Evolutionary conservation across 2,329 filamentous ascomycete genomes (phyloP), one percentile per base, ranked within the genome.

Genomic region (Catunica adiposa): DNA sequence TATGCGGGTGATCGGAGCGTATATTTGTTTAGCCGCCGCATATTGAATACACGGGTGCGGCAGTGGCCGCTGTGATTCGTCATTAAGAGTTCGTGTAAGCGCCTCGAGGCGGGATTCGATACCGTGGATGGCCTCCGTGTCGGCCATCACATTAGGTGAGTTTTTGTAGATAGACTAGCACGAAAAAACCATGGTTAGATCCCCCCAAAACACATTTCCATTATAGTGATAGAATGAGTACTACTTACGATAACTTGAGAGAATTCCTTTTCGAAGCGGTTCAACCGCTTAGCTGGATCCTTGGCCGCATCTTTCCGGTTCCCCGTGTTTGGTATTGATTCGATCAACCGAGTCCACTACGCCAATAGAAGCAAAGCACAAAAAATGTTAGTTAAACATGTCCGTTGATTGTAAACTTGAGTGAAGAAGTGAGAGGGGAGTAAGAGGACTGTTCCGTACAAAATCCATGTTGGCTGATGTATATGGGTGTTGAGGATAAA

Each of bases 21-120:
- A 98, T 53, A 96, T 85, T 66, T 94, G 87, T 62, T 89, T 87
- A 55, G 82, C 79, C 37, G 88, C 82, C 58, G 87, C 86, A 69
- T 90, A 96, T 63, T 83, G 77, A 38, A 97, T 86, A 70, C 92
- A 98, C 3, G 89, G 85, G 68, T 97, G 90, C 5, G 90, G 90
- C 25, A 89, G 78, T 3, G 89, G 88, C 46, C 88, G 82, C 61
- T 89, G 84, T 59, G 86, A 86, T 70, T 97, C 90, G 70, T 96
- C 89, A 70, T 80, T 83, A 61, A 97, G 82, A 63, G 94, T 83
- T 61, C 75, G 77, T 61, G 78, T 82, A 44, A 83, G 73, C 62
- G 81, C 77, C 61, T 82, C 78, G 25, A 83, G 75, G 57, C 76
- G 74, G 60, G 76, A 73, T 65, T 82, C 78, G 65, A 83, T 72